phyloP scores from a whole-genome alignment of 2,329 filamentous ascomycete genomes.

The Verticillium alfalfae region DNA sequence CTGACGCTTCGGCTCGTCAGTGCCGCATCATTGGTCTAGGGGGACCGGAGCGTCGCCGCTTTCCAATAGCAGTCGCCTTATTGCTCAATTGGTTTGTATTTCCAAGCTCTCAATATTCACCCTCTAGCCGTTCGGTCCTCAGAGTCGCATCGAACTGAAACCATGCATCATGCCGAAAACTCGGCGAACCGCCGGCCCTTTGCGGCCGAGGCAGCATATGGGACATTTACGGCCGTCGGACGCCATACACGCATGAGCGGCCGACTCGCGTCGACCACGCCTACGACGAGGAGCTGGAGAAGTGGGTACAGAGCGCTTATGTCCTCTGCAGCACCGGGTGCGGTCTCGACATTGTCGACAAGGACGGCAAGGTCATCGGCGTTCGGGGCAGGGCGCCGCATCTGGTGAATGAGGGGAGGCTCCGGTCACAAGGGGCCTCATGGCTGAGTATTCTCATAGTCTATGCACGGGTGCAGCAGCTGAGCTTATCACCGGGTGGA shows the following conservation, averaged over 20 bases:
- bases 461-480: no score
- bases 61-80: no score
- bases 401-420: slow-evolving; percentile 25
- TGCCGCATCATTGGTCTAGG: no score
- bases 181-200: not conserved
- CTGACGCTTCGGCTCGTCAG: no score
- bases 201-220: slow-evolving; percentile 19
- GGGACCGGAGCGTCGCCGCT: no score
- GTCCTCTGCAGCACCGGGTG: slow-evolving; percentile 30
- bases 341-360: slow-evolving; percentile 26
- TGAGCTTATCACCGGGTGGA: slow-evolving; percentile 12
- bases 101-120: no score
- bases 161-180: no score
- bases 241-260: slow-evolving; percentile 26
- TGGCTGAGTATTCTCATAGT: slow-evolving; percentile 12
- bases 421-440: slow-evolving; percentile 27
- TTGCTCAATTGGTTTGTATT: no score
- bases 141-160: no score
- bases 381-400: slow-evolving; percentile 24
- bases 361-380: slow-evolving; percentile 27
- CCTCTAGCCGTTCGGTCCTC: no score
- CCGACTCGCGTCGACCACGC: slow-evolving; percentile 21
- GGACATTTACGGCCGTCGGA: slow-evolving; percentile 23
- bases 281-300: slow-evolving; percentile 23
- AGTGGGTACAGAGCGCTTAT: slow-evolving; percentile 31